Percentiles rank a stretch among this genome's conserved stretches.
phyloP scores from a whole-genome alignment of 1,139 yeast species.

The Kluyveromyces marxianus region DNA sequence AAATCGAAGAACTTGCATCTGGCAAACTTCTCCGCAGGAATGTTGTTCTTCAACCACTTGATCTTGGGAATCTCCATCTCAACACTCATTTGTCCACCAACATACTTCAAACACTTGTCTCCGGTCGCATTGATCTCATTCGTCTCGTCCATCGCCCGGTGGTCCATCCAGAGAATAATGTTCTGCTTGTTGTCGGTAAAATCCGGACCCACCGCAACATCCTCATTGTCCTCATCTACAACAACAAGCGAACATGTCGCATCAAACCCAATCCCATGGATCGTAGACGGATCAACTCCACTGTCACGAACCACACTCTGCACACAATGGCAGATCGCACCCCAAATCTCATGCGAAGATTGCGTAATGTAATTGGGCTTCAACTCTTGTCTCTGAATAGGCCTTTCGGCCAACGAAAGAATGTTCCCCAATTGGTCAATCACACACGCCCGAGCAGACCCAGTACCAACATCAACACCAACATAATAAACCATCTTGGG shows the following conservation, averaged over 20 bases:
- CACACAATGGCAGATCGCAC: conserved; percentile 76
- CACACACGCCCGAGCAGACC: conserved; percentile 90
- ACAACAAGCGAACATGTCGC: conserved; percentile 95
- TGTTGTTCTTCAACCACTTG: conserved; percentile 86
- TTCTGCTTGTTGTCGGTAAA: conserved; percentile 66
- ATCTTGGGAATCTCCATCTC: conserved; percentile 98
- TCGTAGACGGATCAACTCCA: conserved; percentile 55
- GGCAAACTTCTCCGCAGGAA: conserved; percentile 54
- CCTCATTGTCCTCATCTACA: conserved; percentile 58
- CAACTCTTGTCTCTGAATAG: conserved; percentile 68
- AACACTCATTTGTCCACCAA: conserved; percentile 95
- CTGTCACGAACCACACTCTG: conserved; percentile 65
- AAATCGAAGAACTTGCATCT: conserved; percentile 83
- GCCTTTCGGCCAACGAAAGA: conserved; percentile 70
- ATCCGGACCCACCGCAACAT: conserved; percentile 90
- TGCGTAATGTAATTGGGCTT: conserved; percentile 71
- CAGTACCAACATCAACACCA: conserved; percentile 97
- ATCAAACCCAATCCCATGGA: conserved; percentile 89
- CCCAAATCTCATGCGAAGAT: conserved; percentile 90
- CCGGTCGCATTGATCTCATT: conserved; percentile 69
- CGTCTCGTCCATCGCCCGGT: conserved; percentile 87
- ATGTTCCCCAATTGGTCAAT: conserved; percentile 80
- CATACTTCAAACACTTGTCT: conserved; percentile 77
- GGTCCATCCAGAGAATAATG: conserved; percentile 96
- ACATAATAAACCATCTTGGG: conserved; percentile 45